A percentile compares a stretch with the other conserved stretches of the same genome.
phyloP scores from a whole-genome alignment of 768 basidiomycete genomes.

The Termitomyces sp. region DNA sequence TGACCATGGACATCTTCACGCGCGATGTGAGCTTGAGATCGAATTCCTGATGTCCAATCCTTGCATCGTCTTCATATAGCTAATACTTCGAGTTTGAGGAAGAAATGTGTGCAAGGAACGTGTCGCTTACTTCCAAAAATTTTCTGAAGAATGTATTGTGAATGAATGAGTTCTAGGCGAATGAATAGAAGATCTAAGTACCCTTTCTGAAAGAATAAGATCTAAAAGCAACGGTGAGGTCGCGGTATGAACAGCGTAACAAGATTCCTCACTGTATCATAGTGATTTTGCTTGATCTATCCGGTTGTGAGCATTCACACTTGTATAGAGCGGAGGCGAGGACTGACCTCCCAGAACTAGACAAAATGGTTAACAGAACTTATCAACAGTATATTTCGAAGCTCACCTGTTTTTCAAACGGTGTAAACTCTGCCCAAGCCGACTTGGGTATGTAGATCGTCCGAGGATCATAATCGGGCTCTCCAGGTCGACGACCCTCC shows the following conservation, averaged over 20 bases:
- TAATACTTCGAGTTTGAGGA: conserved; percentile 18
- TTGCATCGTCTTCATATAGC: conserved; percentile 96
- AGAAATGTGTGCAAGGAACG: neutral
- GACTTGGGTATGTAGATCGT: conserved; percentile 77
- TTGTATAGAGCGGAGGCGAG: neutral
- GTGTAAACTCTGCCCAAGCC: conserved; percentile 83
- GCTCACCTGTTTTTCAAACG: conserved; percentile 86
- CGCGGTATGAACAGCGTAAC: conserved; percentile 6
- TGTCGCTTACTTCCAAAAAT: conserved; percentile 62
- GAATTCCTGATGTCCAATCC: conserved; percentile 90
- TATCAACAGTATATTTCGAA: neutral
- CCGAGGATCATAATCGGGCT: conserved; percentile 86
- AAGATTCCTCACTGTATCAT: conserved; percentile 67
- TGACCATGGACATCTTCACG: conserved; percentile 99
- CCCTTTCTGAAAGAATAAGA: conserved; percentile 99
- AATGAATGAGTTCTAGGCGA: neutral
- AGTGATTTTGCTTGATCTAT: conserved; percentile 96
- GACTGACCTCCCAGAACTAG: conserved; percentile 73
- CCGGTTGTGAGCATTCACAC: neutral
- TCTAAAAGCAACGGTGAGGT: conserved; percentile 34
- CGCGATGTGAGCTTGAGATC: conserved; percentile 88
- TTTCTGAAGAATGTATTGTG: conserved; percentile 42
- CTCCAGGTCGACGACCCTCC: conserved; percentile 73
- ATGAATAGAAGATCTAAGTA: conserved; percentile 25
- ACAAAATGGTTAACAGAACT: conserved; percentile 1